Evolutionary conservation across 177 flowering plant species (phyloP).

Genomic region (Telopea speciosissima): DNA sequence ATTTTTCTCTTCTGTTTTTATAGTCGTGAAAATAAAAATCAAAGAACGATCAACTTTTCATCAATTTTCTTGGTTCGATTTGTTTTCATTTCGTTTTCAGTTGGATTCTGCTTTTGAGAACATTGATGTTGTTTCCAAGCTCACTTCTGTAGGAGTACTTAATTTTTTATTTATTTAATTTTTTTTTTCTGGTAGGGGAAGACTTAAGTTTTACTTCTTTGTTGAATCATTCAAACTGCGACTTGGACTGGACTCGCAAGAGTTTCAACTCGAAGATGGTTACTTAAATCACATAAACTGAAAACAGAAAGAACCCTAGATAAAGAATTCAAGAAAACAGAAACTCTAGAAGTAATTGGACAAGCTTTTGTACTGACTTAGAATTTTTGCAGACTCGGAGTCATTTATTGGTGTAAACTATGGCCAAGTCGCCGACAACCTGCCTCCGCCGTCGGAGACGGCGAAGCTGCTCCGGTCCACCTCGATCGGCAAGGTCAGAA

Average conservation of each 20-base stretch:
- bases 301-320: too few relatives aligned
- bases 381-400: slow-evolving; percentile 45
- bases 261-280: neutral
- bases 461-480: slow-evolving; percentile 71
- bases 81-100: neutral
- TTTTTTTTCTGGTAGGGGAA: neutral
- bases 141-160: neutral
- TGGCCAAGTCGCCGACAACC: slow-evolving; percentile 86
- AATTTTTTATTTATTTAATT: neutral
- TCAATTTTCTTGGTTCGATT: neutral
- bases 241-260: neutral
- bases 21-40: neutral
- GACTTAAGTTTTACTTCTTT: neutral
- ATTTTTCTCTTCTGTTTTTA: neutral
- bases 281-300: neutral
- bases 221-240: neutral
- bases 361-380: neutral
- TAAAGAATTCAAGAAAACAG: too few relatives aligned
- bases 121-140: too few relatives aligned
- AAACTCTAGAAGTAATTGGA: too few relatives aligned
- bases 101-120: neutral
- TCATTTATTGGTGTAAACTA: slow-evolving; percentile 82
- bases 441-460: slow-evolving; percentile 72
- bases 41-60: too few relatives aligned
- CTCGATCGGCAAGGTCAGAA: slow-evolving; percentile 55